Evolutionary conservation across 192 early-diverging fungal genomes (phyloP).

Genomic region (Entomortierella chlamydospora): DNA sequence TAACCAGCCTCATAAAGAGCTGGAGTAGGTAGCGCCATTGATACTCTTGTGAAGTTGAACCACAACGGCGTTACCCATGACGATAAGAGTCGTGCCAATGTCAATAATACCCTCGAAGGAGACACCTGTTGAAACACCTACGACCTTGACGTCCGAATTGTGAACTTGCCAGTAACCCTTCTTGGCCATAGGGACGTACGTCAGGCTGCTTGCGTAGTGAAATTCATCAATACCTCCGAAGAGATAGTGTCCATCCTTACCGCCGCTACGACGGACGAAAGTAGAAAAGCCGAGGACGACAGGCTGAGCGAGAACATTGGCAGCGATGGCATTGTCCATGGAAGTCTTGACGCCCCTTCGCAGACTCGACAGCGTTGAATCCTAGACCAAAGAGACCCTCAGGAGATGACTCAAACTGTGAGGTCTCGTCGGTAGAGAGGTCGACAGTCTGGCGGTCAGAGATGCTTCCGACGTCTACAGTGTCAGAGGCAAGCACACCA

Average conservation of each 20-base stretch:
- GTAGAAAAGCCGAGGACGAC: slow-evolving; percentile 68
- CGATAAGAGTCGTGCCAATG: slow-evolving; percentile 70
- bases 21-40: neutral
- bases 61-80: slow-evolving; percentile 61
- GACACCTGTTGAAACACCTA: slow-evolving; percentile 30
- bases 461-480: slow-evolving; percentile 66
- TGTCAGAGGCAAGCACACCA: slow-evolving; percentile 58
- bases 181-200: slow-evolving; percentile 62
- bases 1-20: neutral
- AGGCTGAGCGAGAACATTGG: slow-evolving; percentile 61
- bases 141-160: slow-evolving; percentile 35
- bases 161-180: slow-evolving; percentile 64
- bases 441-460: slow-evolving; percentile 68
- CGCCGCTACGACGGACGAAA: slow-evolving; percentile 56
- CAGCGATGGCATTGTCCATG: slow-evolving; percentile 64
- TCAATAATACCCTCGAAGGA: slow-evolving; percentile 59
- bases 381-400: slow-evolving; percentile 72
- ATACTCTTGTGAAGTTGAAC: slow-evolving; percentile 52
- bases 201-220: slow-evolving; percentile 57
- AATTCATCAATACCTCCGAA: slow-evolving; percentile 65
- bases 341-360: slow-evolving; percentile 55
- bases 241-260: slow-evolving; percentile 57
- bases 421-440: slow-evolving; percentile 65
- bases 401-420: slow-evolving; percentile 59
- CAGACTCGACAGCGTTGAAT: slow-evolving; percentile 58